Evolutionary conservation across 352 stramenopile genomes (phyloP).

Genomic region (Globisporangium megalacanthum): DNA sequence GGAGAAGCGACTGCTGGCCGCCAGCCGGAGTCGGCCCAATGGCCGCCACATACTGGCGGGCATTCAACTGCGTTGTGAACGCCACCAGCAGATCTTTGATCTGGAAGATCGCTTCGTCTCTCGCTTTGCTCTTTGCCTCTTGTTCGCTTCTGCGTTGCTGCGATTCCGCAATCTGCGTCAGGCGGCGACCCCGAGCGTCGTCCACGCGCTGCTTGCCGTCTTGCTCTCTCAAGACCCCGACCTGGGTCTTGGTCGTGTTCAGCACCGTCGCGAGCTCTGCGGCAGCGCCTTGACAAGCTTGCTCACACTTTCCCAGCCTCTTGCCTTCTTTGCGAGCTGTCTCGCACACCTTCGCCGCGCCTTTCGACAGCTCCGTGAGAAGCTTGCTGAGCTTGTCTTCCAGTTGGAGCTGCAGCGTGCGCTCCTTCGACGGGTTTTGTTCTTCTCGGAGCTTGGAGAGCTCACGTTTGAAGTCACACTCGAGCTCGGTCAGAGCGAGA

Average conservation of each 20-base stretch:
- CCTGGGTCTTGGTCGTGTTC: slow-evolving; percentile 19
- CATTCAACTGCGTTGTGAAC: slow-evolving; percentile 23
- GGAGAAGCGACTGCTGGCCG: no score
- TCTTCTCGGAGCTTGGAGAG: slow-evolving; percentile 37
- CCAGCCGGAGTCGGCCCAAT: no score
- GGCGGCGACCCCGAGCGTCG: background rate
- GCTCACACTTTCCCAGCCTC: background rate
- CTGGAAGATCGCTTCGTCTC: slow-evolving; percentile 43
- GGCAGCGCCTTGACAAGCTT: slow-evolving; percentile 20
- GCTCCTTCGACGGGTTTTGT: slow-evolving; percentile 55
- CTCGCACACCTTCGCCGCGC: slow-evolving; percentile 5
- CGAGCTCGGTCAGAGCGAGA: slow-evolving; percentile 29
- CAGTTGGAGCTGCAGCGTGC: slow-evolving; percentile 30
- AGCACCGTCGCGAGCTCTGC: slow-evolving; percentile 6
- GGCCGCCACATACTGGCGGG: background rate
- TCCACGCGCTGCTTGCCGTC: background rate
- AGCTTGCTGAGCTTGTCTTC: slow-evolving; percentile 24
- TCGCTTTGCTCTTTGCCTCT: slow-evolving; percentile 10
- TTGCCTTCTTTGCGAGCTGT: slow-evolving; percentile 7
- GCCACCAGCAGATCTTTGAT: slow-evolving; percentile 49
- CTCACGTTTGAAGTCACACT: slow-evolving; percentile 37
- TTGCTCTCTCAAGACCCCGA: slow-evolving; percentile 1
- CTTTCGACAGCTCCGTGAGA: slow-evolving; percentile 18
- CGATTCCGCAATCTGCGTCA: background rate
- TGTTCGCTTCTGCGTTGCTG: background rate